Evolutionary conservation across 2,329 filamentous ascomycete genomes (phyloP).

Genomic region (Cucurbitaria berberidis): DNA sequence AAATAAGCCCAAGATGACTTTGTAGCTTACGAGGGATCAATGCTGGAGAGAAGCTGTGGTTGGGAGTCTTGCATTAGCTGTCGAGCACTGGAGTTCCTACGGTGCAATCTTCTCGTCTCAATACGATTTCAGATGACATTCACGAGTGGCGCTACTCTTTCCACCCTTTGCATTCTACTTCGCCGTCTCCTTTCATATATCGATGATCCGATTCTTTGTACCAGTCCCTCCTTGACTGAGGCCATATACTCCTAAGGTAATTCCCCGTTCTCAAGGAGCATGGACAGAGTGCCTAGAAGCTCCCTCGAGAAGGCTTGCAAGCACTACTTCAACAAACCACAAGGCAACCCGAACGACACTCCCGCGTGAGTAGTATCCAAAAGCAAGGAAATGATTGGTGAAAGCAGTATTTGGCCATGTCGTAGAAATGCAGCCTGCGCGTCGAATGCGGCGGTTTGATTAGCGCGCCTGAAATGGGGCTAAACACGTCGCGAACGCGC

Average conservation of each 20-base stretch:
- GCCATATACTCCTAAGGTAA: background rate
- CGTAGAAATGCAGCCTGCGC: conserved; percentile 1
- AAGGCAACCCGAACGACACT: background rate
- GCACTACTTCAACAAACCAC: background rate
- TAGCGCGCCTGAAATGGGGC: conserved; percentile 18
- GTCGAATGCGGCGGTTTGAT: conserved; percentile 22
- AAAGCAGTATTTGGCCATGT: conserved; percentile 8
- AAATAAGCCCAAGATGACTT: conserved; percentile 31
- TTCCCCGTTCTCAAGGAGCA: background rate
- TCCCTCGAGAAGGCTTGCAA: background rate
- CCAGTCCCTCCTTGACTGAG: background rate
- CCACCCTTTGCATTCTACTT: background rate
- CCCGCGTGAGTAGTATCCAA: background rate
- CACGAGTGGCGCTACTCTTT: background rate
- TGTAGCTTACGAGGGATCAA: background rate
- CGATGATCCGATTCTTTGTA: background rate
- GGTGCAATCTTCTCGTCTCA: conserved; percentile 25
- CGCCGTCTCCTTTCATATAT: background rate
- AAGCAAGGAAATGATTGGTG: conserved; percentile 4
- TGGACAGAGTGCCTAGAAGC: background rate
- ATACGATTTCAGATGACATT: conserved; percentile 17
- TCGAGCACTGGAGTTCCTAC: conserved; percentile 30
- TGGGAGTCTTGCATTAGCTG: conserved; percentile 27
- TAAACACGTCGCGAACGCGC: conserved; percentile 35
- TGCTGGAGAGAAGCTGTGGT: background rate